Conservation (phyloP, 192 early-diverging fungal species). For the Spizellomyces punctatus region DNA sequence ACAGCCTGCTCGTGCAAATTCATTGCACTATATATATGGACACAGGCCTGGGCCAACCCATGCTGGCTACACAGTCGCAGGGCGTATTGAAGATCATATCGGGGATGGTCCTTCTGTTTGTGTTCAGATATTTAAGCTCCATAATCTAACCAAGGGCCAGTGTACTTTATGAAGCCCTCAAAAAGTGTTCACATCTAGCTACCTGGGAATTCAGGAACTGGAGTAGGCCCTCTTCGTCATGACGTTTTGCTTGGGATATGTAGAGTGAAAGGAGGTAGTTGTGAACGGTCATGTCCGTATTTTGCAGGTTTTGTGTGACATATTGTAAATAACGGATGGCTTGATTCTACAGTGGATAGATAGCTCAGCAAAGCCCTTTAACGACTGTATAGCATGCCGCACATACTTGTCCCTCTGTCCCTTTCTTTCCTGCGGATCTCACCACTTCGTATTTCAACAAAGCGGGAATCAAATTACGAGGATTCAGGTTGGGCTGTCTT, state of each 20-base stretch:
- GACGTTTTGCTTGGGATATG: slow-evolving; percentile 61
- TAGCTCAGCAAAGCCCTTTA: not conserved
- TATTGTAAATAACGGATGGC: slow-evolving; percentile 87
- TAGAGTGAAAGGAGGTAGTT: slow-evolving; percentile 88
- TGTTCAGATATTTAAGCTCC: too few relatives aligned
- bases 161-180: too few relatives aligned
- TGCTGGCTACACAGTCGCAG: slow-evolving; percentile 85
- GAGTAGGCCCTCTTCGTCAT: slow-evolving; percentile 65
- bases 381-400: not conserved
- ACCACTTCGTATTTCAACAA: slow-evolving; percentile 78
- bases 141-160: too few relatives aligned
- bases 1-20: slow-evolving; percentile 92
- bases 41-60: slow-evolving; percentile 81
- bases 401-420: slow-evolving; percentile 13
- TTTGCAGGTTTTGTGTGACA: slow-evolving; percentile 73
- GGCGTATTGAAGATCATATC: slow-evolving; percentile 91
- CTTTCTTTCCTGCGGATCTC: slow-evolving; percentile 2
- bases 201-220: slow-evolving; percentile 76
- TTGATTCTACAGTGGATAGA: slow-evolving; percentile 64
- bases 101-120: slow-evolving; percentile 66
- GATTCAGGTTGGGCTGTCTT: slow-evolving; percentile 78
- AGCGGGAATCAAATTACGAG: slow-evolving; percentile 84
- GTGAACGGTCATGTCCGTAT: slow-evolving; percentile 88
- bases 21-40: slow-evolving; percentile 87
- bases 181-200: not conserved